These are phyloP conservation scores for Amphibolis antarctica DNA, from an alignment of 106 monocot genomes.

Conservation along the genomic window DNA sequence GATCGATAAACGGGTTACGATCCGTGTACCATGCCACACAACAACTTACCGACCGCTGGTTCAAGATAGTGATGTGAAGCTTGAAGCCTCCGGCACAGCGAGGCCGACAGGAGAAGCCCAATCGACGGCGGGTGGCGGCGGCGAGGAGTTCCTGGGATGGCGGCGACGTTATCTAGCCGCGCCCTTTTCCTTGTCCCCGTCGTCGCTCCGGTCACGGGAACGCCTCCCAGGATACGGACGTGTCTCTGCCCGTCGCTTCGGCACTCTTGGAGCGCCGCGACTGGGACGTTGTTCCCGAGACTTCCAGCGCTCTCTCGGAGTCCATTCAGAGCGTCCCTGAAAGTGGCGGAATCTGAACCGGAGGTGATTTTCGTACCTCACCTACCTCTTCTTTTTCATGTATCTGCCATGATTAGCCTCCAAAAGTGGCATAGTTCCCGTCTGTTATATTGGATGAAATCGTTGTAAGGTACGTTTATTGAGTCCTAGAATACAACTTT, in stretches of 20 bases:
- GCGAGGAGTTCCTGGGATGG: background rate
- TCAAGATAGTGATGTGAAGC: no score
- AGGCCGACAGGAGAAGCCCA: background rate
- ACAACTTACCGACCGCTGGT: no score
- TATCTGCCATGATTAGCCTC: no score
- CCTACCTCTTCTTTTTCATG: background rate
- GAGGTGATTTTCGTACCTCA: background rate
- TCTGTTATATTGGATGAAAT: no score
- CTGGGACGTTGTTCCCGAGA: background rate
- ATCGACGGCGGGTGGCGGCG: background rate
- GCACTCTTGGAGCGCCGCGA: background rate
- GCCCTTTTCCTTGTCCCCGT: background rate
- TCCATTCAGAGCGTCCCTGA: background rate
- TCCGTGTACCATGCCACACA: no score
- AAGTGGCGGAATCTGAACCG: background rate
- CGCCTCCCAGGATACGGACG: background rate
- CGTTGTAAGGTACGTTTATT: no score
- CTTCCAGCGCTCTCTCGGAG: background rate
- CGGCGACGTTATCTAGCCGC: constrained; percentile 1
- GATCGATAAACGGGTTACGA: no score
- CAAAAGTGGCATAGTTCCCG: no score
- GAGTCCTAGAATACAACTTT: no score
- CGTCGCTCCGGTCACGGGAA: background rate
- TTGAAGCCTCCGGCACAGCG: background rate
- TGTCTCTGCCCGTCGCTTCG: background rate